A percentile compares a stretch with the other conserved stretches of the same genome.
phyloP scores from a whole-genome alignment of 179 eudicot species.

The Corrigiola litoralis region DNA sequence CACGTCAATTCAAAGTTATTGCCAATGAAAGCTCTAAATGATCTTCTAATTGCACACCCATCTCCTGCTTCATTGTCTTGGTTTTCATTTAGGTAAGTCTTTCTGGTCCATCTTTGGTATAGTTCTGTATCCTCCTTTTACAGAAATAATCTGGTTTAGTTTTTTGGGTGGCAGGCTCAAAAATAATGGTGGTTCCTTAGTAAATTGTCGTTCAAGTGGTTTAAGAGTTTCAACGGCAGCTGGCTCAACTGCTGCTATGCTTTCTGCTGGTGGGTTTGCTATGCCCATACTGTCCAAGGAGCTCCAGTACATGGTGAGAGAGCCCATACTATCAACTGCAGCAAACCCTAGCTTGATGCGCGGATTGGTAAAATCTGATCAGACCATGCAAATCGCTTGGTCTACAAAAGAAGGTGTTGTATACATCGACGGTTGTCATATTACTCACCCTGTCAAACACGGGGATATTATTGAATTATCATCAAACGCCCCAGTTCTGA shows the following conservation, averaged over 20 bases:
- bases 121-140: not conserved
- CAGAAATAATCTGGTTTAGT: not conserved
- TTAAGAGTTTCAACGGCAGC: slow-evolving; percentile 87
- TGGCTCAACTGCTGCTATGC: slow-evolving; percentile 97
- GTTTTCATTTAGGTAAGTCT: slow-evolving; percentile 66
- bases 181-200: slow-evolving; percentile 34
- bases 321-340: slow-evolving; percentile 54
- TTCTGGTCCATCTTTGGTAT: not conserved
- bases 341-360: slow-evolving; percentile 46
- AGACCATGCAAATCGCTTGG: slow-evolving; percentile 62
- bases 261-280: slow-evolving; percentile 73
- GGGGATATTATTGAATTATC: slow-evolving; percentile 69
- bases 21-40: slow-evolving; percentile 65
- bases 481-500: slow-evolving; percentile 56
- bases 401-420: slow-evolving; percentile 54
- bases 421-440: slow-evolving; percentile 75
- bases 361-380: slow-evolving; percentile 46
- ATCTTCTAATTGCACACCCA: slow-evolving; percentile 72
- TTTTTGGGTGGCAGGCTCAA: slow-evolving; percentile 38
- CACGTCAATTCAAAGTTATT: slow-evolving; percentile 47
- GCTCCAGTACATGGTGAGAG: slow-evolving; percentile 83
- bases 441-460: slow-evolving; percentile 38
- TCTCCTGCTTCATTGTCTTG: slow-evolving; percentile 91
- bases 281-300: slow-evolving; percentile 79
- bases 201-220: slow-evolving; percentile 79